These are phyloP conservation scores for Pichia sporocuriosa DNA, from an alignment of 805 yeast species.

Conservation along the genomic window DNA sequence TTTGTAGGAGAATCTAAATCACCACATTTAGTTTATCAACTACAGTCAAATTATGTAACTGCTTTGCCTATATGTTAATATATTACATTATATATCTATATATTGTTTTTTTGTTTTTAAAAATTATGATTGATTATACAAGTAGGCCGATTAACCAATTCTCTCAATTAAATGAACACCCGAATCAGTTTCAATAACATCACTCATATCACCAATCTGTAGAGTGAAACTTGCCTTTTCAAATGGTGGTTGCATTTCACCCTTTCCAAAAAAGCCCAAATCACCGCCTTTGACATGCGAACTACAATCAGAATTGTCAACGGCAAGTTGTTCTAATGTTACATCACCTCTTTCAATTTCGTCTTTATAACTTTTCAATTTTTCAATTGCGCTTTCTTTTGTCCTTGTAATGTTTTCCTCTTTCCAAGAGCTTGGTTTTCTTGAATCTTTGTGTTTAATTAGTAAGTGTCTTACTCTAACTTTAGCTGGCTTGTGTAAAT, in stretches of 20 bases:
- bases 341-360: conserved; percentile 58
- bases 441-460: conserved; percentile 72
- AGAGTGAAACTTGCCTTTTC: conserved; percentile 81
- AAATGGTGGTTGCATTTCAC: conserved; percentile 93
- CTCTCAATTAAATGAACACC: conserved; percentile 88
- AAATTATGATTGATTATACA: too few species aligned
- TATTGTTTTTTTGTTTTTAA: too few species aligned
- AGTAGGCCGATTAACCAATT: conserved; percentile 45
- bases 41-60: too few species aligned
- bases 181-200: conserved; percentile 79
- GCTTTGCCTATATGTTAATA: too few species aligned
- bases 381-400: conserved; percentile 76
- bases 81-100: neutral
- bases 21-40: too few species aligned
- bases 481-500: conserved; percentile 49
- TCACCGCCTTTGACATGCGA: conserved; percentile 88
- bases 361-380: conserved; percentile 49
- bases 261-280: conserved; percentile 79
- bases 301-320: conserved; percentile 81
- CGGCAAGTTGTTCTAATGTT: conserved; percentile 65
- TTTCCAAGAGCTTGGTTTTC: conserved; percentile 93
- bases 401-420: conserved; percentile 61
- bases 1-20: too few species aligned
- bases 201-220: conserved; percentile 77
- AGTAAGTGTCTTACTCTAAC: conserved; percentile 78